Percentiles rank a stretch among this genome's conserved stretches.
These are phyloP conservation scores for Globisporangium canariense DNA, from an alignment of 352 stramenopile genomes.

Conservation along the genomic window DNA sequence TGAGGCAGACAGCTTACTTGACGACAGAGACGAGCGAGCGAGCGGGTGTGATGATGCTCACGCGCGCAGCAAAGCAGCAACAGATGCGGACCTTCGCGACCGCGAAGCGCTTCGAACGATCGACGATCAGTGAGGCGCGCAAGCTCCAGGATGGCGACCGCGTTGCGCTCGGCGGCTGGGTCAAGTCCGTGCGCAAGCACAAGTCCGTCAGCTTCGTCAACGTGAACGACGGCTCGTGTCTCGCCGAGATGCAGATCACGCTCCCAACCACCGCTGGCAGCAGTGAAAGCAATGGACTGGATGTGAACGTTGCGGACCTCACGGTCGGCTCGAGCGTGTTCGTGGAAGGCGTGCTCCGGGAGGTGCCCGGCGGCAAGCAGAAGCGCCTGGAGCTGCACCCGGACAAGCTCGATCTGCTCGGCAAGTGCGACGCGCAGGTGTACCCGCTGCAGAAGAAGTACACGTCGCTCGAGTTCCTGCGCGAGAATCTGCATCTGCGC, in stretches of 20 bases:
- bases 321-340: constrained; percentile 92
- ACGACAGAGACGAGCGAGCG: background rate
- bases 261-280: constrained; percentile 48
- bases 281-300: constrained; percentile 27
- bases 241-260: constrained; percentile 92
- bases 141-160: constrained; percentile 32
- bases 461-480: constrained; percentile 96
- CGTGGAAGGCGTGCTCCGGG: constrained; percentile 85
- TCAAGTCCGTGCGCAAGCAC: constrained; percentile 95
- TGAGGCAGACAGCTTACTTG: background rate
- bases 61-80: constrained; percentile 6
- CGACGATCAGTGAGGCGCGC: constrained; percentile 44
- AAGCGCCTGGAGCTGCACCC: constrained; percentile 91
- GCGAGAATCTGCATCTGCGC: constrained; percentile 95
- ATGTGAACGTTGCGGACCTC: constrained; percentile 80
- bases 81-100: background rate
- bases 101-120: constrained; percentile 18
- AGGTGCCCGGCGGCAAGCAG: constrained; percentile 88
- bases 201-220: constrained; percentile 97
- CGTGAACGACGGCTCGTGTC: constrained; percentile 94
- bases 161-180: constrained; percentile 86
- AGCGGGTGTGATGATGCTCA: background rate
- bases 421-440: constrained; percentile 87
- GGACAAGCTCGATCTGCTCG: constrained; percentile 81
- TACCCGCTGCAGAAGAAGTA: constrained; percentile 99